phyloP scores from a whole-genome alignment of 1,139 yeast species.

The Kodamaea anthophila region DNA sequence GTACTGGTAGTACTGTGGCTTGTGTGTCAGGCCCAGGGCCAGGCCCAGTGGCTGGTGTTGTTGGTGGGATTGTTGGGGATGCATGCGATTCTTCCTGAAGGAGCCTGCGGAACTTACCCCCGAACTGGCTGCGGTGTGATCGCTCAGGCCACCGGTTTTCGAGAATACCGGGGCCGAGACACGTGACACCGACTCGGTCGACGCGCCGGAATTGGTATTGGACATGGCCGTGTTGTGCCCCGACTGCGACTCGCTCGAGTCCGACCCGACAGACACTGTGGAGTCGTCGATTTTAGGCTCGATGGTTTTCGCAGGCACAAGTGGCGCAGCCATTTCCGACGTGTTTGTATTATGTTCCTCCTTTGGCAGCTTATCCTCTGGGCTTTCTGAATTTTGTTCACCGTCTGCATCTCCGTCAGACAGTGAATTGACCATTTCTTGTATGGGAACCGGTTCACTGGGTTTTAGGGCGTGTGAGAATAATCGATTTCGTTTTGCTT shows the following conservation, averaged over 20 bases:
- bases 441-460: conserved; percentile 16
- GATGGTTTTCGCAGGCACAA: conserved; percentile 2
- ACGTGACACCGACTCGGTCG: conserved; percentile 1
- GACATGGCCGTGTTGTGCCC: not conserved
- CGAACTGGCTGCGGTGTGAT: too few relatives aligned
- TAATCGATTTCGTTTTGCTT: conserved; percentile 6
- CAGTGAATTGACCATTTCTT: not conserved
- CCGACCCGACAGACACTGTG: conserved; percentile 2
- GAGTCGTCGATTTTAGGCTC: not conserved
- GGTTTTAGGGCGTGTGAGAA: conserved; percentile 21
- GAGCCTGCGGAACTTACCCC: conserved; percentile 1
- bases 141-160: not conserved
- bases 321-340: conserved; percentile 2
- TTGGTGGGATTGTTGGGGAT: not conserved
- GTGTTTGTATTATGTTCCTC: conserved; percentile 5
- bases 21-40: conserved; percentile 2
- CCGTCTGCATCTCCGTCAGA: conserved; percentile 3
- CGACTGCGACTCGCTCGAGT: conserved; percentile 1
- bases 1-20: conserved; percentile 19
- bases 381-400: conserved; percentile 3
- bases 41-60: conserved; percentile 3
- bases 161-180: conserved; percentile 1
- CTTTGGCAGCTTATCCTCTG: conserved; percentile 3
- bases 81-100: not conserved
- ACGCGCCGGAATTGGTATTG: conserved; percentile 3